These are phyloP conservation scores for Lentithecium fluviatile DNA, from an alignment of 495 filamentous ascomycete species.

Conservation along the genomic window DNA sequence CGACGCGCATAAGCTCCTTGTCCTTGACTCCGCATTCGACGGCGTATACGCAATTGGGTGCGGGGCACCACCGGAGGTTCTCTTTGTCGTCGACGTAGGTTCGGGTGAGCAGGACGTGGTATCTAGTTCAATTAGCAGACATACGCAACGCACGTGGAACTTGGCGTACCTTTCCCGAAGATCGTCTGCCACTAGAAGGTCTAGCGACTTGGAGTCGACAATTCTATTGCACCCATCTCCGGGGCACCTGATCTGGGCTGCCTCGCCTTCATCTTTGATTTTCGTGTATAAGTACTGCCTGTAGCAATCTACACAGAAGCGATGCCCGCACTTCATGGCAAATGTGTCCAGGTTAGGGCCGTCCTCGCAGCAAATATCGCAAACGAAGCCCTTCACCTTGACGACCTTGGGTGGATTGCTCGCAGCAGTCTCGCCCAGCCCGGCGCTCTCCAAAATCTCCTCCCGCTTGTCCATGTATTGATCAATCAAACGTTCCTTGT, in stretches of 20 bases:
- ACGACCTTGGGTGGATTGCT: conserved; percentile 61
- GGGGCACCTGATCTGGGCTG: conserved; percentile 91
- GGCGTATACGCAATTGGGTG: conserved; percentile 90
- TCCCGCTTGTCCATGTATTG: conserved; percentile 85
- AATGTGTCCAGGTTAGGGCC: conserved; percentile 76
- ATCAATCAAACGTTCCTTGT: conserved; percentile 91
- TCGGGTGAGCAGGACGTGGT: conserved; percentile 80
- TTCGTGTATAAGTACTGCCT: conserved; percentile 86
- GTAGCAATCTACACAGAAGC: conserved; percentile 95
- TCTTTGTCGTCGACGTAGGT: conserved; percentile 98
- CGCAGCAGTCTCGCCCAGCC: conserved; percentile 67
- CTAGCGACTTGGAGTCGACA: conserved; percentile 84
- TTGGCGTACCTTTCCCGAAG: conserved; percentile 63
- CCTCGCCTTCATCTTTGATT: conserved; percentile 91
- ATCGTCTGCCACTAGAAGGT: conserved; percentile 73
- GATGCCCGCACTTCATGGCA: conserved; percentile 91
- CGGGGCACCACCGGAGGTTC: conserved; percentile 93
- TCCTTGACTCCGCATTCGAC: conserved; percentile 84
- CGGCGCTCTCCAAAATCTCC: conserved; percentile 78
- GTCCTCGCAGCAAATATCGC: conserved; percentile 97
- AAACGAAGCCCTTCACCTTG: conserved; percentile 72
- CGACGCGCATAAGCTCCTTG: conserved; percentile 76
- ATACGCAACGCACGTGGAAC: background rate
- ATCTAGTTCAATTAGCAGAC: conserved; percentile 51
- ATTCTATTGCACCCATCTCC: conserved; percentile 82